A percentile compares a stretch with the other conserved stretches of the same genome.
phyloP scores from a whole-genome alignment of 306 rosid genomes.

The Acacia crassicarpa region DNA sequence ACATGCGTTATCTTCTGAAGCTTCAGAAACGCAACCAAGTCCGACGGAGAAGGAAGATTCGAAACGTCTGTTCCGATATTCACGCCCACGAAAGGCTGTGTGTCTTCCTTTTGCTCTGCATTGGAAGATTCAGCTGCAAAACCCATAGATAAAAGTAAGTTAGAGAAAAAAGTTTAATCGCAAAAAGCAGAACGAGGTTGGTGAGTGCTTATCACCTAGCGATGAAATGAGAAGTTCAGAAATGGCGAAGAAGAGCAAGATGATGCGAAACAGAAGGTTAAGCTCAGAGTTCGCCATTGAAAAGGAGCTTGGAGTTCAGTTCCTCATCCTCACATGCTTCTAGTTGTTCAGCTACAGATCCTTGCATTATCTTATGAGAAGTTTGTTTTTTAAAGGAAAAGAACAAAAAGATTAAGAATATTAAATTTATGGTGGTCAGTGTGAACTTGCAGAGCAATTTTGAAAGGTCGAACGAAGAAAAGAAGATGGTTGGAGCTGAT shows the following conservation, averaged over 20 bases:
- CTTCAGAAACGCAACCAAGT: slow-evolving; percentile 64
- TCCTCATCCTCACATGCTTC: slow-evolving; percentile 55
- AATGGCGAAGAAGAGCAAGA: slow-evolving; percentile 29
- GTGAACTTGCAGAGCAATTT: not conserved
- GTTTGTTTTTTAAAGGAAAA: not conserved
- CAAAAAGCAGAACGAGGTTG: not conserved
- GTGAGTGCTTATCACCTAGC: slow-evolving; percentile 37
- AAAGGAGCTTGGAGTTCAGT: slow-evolving; percentile 40
- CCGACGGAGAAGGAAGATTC: slow-evolving; percentile 48
- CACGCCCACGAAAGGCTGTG: slow-evolving; percentile 72
- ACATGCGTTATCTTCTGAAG: slow-evolving; percentile 70
- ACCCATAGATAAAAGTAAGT: not conserved
- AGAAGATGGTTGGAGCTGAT: not conserved
- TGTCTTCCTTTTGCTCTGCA: slow-evolving; percentile 29
- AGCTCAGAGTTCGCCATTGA: slow-evolving; percentile 66
- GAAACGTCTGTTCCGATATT: slow-evolving; percentile 83
- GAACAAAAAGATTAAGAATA: not conserved
- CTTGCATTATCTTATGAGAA: slow-evolving; percentile 83
- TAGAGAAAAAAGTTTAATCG: not conserved
- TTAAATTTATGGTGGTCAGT: not conserved
- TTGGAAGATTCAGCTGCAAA: slow-evolving; percentile 41
- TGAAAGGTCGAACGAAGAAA: not conserved
- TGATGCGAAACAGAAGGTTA: slow-evolving; percentile 15
- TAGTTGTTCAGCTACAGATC: slow-evolving; percentile 53
- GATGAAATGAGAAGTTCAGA: slow-evolving; percentile 11